Percentiles rank a stretch among this genome's conserved stretches.
Evolutionary conservation across 2,329 filamentous ascomycete genomes (phyloP).

Genomic region (Corinectria fuckeliana): DNA sequence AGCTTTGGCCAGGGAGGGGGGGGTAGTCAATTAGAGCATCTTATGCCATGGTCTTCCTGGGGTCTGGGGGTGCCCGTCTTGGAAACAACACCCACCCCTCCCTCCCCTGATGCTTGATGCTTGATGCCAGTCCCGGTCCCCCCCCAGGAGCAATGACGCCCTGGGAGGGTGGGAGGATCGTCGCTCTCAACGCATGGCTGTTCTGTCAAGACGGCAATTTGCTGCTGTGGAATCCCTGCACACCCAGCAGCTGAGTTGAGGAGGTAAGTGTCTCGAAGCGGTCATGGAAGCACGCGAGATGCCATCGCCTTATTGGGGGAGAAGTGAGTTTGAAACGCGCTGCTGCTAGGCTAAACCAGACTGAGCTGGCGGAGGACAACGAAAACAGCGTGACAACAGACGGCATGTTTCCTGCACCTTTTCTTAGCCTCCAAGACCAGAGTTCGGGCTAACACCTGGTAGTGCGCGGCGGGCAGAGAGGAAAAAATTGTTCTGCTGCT

Average conservation of each 20-base stretch:
- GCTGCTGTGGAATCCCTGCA: constrained; percentile 29
- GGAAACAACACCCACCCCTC: constrained; percentile 52
- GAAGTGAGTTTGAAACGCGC: constrained; percentile 36
- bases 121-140: constrained; percentile 28
- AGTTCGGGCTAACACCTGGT: constrained; percentile 33
- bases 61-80: constrained; percentile 54
- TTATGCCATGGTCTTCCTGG: constrained; percentile 58
- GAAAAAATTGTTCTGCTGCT: constrained; percentile 32
- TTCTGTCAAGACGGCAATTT: constrained; percentile 36
- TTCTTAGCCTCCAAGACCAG: constrained; percentile 25
- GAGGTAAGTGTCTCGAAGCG: constrained; percentile 27
- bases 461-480: constrained; percentile 37
- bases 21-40: constrained; percentile 65
- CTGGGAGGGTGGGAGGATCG: constrained; percentile 32
- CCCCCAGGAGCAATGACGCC: constrained; percentile 22
- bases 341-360: constrained; percentile 29
- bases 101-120: no score
- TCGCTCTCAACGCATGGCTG: constrained; percentile 28
- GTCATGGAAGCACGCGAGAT: constrained; percentile 27
- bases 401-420: constrained; percentile 25
- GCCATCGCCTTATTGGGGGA: constrained; percentile 36
- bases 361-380: constrained; percentile 35
- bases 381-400: constrained; percentile 18
- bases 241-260: constrained; percentile 28
- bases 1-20: constrained; percentile 46